Evolutionary conservation across 441 rosid species (phyloP).

Genomic region (Euphorbia celastroides): DNA sequence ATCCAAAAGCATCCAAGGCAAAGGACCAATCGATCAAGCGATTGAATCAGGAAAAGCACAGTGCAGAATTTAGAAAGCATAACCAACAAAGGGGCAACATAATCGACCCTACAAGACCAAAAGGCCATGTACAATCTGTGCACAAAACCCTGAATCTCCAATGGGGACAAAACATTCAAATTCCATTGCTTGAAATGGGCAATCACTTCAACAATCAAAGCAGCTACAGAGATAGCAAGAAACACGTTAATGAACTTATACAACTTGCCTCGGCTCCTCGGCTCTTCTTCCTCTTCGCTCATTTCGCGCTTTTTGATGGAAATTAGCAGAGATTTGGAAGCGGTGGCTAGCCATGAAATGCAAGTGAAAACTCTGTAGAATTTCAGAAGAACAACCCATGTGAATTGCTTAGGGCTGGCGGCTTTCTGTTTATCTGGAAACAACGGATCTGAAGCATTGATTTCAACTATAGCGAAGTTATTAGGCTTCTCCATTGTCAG

Average conservation of each 20-base stretch:
- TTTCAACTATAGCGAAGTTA: conserved; percentile 40
- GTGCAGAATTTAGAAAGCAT: conserved; percentile 64
- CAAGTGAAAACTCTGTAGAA: conserved; percentile 53
- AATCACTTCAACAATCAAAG: conserved; percentile 51
- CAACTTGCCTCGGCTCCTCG: conserved; percentile 53
- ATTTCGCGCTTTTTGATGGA: conserved; percentile 59
- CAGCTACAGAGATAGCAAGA: conserved; percentile 51
- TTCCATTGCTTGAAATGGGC: conserved; percentile 80
- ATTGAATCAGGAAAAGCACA: conserved; percentile 74
- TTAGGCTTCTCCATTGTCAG: conserved; percentile 64
- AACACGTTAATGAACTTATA: conserved; percentile 68
- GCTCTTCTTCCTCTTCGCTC: conserved; percentile 45
- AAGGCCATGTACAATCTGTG: conserved; percentile 77
- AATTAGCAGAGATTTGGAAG: conserved; percentile 25
- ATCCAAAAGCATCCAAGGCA: conserved; percentile 91
- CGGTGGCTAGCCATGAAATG: conserved; percentile 54
- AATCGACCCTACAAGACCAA: conserved; percentile 63
- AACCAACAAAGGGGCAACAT: conserved; percentile 62
- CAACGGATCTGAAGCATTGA: conserved; percentile 44
- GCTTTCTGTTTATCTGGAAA: conserved; percentile 55
- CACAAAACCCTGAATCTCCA: conserved; percentile 66
- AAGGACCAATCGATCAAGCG: conserved; percentile 67
- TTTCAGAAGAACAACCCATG: conserved; percentile 62
- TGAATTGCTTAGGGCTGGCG: conserved; percentile 57
- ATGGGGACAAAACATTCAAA: conserved; percentile 47